A percentile compares a stretch with the other conserved stretches of the same genome.
These are phyloP conservation scores for Crithidia fasciculata DNA, from an alignment of 208 protist genomes.

Conservation along the genomic window DNA sequence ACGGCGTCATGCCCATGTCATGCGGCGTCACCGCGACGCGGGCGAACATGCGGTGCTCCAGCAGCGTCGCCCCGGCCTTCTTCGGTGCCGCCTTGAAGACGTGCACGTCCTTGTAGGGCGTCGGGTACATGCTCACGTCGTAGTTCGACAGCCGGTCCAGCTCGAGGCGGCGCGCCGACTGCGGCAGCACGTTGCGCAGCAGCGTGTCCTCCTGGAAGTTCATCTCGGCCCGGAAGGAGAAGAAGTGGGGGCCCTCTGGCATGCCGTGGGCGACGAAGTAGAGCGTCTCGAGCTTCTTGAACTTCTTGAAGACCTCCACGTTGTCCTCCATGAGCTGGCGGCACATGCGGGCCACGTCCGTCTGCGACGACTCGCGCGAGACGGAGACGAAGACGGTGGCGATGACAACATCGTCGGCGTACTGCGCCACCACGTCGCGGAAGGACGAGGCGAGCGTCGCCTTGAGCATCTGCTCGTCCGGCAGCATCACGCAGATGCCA, in stretches of 20 bases:
- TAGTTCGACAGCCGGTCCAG: conserved; percentile 94
- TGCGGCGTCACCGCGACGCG: conserved; percentile 89
- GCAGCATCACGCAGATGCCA: conserved; percentile 66
- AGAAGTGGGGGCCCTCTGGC: conserved; percentile 83
- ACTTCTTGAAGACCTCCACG: conserved; percentile 21
- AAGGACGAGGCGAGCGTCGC: conserved; percentile 42
- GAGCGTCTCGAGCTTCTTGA: conserved; percentile 50
- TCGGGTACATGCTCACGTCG: conserved; percentile 85
- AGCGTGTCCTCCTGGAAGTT: conserved; percentile 91
- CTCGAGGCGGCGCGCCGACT: conserved; percentile 95
- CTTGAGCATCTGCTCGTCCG: conserved; percentile 55
- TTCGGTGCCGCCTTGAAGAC: conserved; percentile 88
- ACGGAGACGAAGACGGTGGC: conserved; percentile 72
- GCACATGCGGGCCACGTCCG: conserved; percentile 50
- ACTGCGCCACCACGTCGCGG: conserved; percentile 36
- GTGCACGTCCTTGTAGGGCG: conserved; percentile 90
- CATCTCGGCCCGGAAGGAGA: conserved; percentile 87
- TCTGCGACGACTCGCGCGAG: conserved; percentile 52
- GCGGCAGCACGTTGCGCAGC: conserved; percentile 94
- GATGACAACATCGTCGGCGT: conserved; percentile 36
- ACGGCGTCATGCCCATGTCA: conserved; percentile 80
- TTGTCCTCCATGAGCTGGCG: conserved; percentile 59
- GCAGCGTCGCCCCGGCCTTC: conserved; percentile 46
- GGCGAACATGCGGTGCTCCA: conserved; percentile 95
- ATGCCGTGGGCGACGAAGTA: conserved; percentile 81